phyloP scores from a whole-genome alignment of 2,329 filamentous ascomycete species.

The Diaporthe ilicicola region DNA sequence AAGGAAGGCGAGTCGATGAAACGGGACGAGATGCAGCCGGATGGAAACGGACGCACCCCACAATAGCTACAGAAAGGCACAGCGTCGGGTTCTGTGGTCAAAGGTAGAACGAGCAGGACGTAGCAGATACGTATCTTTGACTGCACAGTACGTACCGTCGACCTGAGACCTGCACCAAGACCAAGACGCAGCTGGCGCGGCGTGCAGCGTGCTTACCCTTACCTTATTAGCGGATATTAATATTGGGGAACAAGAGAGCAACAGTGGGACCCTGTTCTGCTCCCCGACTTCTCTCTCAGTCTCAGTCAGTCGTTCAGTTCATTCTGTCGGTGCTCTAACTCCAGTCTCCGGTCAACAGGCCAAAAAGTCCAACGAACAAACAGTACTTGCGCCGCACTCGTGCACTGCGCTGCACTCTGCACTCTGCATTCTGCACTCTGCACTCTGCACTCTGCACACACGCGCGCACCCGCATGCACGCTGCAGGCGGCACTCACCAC shows the following conservation, averaged over 20 bases:
- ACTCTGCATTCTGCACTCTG: not conserved
- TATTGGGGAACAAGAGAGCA: constrained; percentile 23
- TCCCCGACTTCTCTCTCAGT: constrained; percentile 22
- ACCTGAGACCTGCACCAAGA: constrained; percentile 12
- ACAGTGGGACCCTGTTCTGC: constrained; percentile 15
- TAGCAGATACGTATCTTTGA: not conserved
- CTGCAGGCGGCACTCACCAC: constrained; percentile 12
- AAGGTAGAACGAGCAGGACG: not conserved
- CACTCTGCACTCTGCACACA: not conserved
- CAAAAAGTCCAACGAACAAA: not conserved
- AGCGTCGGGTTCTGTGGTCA: too few relatives aligned
- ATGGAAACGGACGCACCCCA: not conserved
- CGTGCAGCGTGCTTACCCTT: constrained; percentile 29
- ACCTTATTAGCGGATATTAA: constrained; percentile 29
- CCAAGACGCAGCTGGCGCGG: constrained; percentile 12
- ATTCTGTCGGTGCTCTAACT: constrained; percentile 7
- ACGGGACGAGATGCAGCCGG: constrained; percentile 18
- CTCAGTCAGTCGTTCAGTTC: constrained; percentile 20
- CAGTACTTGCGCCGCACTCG: constrained; percentile 3
- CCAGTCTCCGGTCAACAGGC: not conserved
- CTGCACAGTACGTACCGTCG: constrained; percentile 5
- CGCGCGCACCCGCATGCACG: not conserved
- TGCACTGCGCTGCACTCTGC: constrained; percentile 1
- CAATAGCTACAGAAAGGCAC: not conserved
- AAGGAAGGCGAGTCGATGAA: constrained; percentile 15